A percentile compares a stretch with the other conserved stretches of the same genome.
phyloP scores from a whole-genome alignment of 2,329 filamentous ascomycete species.

The Alternaria hordeiaustralica region DNA sequence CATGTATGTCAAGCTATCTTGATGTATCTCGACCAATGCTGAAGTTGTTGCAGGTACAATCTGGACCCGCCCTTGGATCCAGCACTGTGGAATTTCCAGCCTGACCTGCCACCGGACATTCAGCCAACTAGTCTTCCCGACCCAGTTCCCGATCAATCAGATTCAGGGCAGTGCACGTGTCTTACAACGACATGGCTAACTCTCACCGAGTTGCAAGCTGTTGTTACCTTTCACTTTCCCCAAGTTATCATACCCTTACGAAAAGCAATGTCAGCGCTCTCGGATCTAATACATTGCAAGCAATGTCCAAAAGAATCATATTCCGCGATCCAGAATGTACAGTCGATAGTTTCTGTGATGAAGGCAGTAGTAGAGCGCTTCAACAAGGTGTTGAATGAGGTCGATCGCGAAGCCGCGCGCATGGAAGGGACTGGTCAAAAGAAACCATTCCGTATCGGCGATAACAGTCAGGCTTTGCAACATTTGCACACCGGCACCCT shows the following conservation, averaged over 20 bases:
- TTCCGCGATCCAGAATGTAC: slow-evolving; percentile 54
- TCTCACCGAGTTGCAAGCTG: slow-evolving; percentile 50
- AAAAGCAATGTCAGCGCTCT: slow-evolving; percentile 50
- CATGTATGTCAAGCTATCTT: slow-evolving; percentile 16
- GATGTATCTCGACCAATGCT: background rate
- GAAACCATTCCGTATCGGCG: slow-evolving; percentile 54
- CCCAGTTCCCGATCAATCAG: slow-evolving; percentile 6
- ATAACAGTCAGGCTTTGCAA: slow-evolving; percentile 45
- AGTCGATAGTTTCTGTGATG: slow-evolving; percentile 52
- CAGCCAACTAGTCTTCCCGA: background rate
- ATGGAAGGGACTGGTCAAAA: slow-evolving; percentile 40
- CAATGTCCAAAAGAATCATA: slow-evolving; percentile 52
- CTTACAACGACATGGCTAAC: slow-evolving; percentile 56
- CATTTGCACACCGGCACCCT: slow-evolving; percentile 53
- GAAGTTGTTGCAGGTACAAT: slow-evolving; percentile 13
- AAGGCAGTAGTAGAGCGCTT: slow-evolving; percentile 52
- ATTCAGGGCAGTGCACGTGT: slow-evolving; percentile 49
- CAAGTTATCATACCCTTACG: slow-evolving; percentile 51
- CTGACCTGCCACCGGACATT: background rate
- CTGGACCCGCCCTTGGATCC: slow-evolving; percentile 31
- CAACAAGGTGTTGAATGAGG: slow-evolving; percentile 47
- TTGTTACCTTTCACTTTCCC: slow-evolving; percentile 52
- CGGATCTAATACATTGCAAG: slow-evolving; percentile 49
- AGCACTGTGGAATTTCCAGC: slow-evolving; percentile 31
- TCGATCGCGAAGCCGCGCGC: slow-evolving; percentile 49